Conservation (phyloP, 768 basidiomycete genomes). For the Macrolepiota albuminosa region DNA sequence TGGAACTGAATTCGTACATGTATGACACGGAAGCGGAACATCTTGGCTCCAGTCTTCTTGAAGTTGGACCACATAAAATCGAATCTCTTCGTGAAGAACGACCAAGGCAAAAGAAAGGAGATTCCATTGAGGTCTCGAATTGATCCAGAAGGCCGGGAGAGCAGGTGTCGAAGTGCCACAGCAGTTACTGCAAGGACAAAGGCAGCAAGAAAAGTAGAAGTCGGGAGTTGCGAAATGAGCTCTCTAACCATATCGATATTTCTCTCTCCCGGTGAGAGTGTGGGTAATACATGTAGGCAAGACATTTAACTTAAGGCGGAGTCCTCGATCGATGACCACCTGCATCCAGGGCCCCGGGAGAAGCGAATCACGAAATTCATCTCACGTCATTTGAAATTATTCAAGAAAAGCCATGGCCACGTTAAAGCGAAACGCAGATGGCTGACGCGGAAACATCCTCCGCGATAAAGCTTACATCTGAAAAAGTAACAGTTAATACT, state of each 20-base stretch:
- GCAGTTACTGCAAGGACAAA: not conserved
- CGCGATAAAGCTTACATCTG: not conserved
- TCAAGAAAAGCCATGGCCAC: no score
- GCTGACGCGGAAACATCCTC: not conserved
- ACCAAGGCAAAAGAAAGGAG: constrained; percentile 24
- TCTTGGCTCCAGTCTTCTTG: constrained; percentile 15
- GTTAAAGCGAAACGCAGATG: not conserved
- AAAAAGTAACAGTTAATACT: not conserved
- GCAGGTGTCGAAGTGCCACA: not conserved
- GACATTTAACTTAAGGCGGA: not conserved
- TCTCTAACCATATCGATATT: not conserved
- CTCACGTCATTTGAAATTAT: not conserved
- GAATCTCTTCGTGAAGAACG: constrained; percentile 27
- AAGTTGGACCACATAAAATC: constrained; percentile 26
- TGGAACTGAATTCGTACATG: constrained; percentile 14
- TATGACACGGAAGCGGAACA: constrained; percentile 26
- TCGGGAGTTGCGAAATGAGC: not conserved
- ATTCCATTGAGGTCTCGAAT: constrained; percentile 21
- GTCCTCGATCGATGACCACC: not conserved
- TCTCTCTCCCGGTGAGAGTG: not conserved
- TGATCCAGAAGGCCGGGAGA: not conserved
- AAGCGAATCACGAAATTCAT: not conserved
- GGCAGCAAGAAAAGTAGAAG: not conserved
- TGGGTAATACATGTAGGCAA: not conserved
- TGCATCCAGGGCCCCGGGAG: not conserved